These are phyloP conservation scores for Cyathus striatus DNA, from an alignment of 768 basidiomycete genomes.

Conservation along the genomic window DNA sequence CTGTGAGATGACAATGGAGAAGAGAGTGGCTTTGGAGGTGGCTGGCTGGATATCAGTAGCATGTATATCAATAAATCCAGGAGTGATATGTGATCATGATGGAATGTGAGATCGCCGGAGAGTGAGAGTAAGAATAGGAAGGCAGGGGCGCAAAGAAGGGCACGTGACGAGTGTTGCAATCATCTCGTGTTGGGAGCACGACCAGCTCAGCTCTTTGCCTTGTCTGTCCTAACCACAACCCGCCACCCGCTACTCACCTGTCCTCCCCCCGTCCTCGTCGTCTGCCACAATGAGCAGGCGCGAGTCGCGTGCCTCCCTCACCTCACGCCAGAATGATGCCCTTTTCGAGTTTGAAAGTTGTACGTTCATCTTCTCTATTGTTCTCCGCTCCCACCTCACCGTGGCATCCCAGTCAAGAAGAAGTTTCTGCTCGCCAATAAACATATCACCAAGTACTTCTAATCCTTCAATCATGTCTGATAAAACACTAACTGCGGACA, in stretches of 20 bases:
- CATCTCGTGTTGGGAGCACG: neutral
- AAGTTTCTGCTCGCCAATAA: constrained; percentile 88
- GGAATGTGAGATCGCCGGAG: too few relatives aligned
- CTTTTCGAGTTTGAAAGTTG: constrained; percentile 83
- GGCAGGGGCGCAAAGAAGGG: too few relatives aligned
- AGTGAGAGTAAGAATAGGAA: too few relatives aligned
- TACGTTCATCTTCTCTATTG: constrained; percentile 34
- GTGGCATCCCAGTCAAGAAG: constrained; percentile 72
- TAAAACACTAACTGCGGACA: neutral
- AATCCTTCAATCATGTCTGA: neutral
- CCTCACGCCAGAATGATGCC: constrained; percentile 69
- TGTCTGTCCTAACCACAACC: too few relatives aligned
- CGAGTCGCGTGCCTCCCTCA: constrained; percentile 60
- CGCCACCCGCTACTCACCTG: too few relatives aligned
- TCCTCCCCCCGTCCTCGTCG: too few relatives aligned
- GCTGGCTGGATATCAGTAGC: too few relatives aligned
- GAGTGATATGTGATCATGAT: too few relatives aligned
- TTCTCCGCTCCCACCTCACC: constrained; percentile 19
- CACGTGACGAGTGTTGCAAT: too few relatives aligned
- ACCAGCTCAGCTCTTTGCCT: too few relatives aligned
- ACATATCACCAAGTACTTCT: constrained; percentile 79
- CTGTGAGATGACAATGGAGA: neutral
- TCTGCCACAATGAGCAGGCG: constrained; percentile 46
- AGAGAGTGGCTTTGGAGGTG: too few relatives aligned
- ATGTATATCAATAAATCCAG: too few relatives aligned